Evolutionary conservation across 2,329 filamentous ascomycete genomes (phyloP), one percentile per base, ranked within the genome.

Genomic region (Xylaria polymorpha): DNA sequence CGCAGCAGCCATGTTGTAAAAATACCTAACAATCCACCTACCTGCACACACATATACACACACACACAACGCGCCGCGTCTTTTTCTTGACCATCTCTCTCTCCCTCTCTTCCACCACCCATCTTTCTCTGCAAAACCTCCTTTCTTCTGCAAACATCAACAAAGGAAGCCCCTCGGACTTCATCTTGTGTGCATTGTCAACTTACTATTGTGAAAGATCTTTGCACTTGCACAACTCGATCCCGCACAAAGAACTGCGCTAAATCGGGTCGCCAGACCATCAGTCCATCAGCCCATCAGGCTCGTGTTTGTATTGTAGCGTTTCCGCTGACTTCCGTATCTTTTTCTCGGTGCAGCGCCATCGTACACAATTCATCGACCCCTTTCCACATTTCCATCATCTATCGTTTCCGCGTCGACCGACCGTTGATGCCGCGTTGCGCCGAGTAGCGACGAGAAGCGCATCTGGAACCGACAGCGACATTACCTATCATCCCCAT

Each of bases 91-190:
- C 37, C 59, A 15, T 25, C 48, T 57, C 22, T 10, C 51, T 37
- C 7, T 9, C 41, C 14, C 41, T 8, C 25, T 18, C 22, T 12
- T 25, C 46, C 55, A 22, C 15, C 35, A 10, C 8, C 20, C 55
- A 44, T 56, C 15, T 41, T 58, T 43, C 22, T 39, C 53, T 56
- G 35, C 53, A 56, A 10, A 58, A 32, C 5, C 53, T 18, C 22
- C 61, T 61, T 53, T 14, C 43, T 20, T 55, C 51, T 64, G 65
- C 65, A 65, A 62, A 62, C 59, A 61, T 57, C 66, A 35, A 67
- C 58, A 72, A 58, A 69, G 44, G 18, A 29, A 20, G 18, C 2
- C 9, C 39, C 58, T 60, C 37, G 22, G 9, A 20, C 25, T 22
- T 41, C 9, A 35, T 12, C 15, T 50, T 55, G 46, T 48, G 14